Evolutionary conservation across 2,329 filamentous ascomycete genomes (phyloP).

Genomic region (Fusarium irregulare): DNA sequence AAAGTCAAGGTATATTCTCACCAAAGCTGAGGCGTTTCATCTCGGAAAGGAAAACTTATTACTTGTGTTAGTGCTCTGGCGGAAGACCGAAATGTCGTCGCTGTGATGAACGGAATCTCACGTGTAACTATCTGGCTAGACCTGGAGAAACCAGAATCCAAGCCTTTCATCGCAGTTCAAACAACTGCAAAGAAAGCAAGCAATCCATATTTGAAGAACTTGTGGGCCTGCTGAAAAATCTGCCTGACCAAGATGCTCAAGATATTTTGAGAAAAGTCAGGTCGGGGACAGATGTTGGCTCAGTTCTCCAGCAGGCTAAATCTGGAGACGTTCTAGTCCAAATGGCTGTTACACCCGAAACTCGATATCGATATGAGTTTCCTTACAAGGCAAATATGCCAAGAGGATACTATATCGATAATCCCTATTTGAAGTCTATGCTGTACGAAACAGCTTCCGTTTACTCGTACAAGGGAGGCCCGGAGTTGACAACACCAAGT

Average conservation of each 20-base stretch:
- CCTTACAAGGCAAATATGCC: conserved; percentile 49
- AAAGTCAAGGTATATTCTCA: conserved; percentile 35
- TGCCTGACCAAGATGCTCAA: conserved; percentile 48
- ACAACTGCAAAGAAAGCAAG: not conserved
- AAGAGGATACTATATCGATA: conserved; percentile 19
- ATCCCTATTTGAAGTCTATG: conserved; percentile 44
- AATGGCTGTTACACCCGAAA: conserved; percentile 52
- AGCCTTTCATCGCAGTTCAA: conserved; percentile 7
- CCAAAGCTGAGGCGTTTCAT: too few relatives aligned
- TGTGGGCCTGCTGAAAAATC: conserved; percentile 20
- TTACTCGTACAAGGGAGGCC: not conserved
- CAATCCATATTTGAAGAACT: conserved; percentile 32
- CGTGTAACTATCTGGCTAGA: conserved; percentile 28
- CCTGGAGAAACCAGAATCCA: conserved; percentile 39
- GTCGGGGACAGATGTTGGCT: conserved; percentile 46
- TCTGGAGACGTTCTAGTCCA: conserved; percentile 54
- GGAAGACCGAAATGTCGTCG: conserved; percentile 42
- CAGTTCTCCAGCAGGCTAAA: conserved; percentile 51
- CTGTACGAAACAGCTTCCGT: conserved; percentile 43
- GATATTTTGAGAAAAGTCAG: conserved; percentile 52
- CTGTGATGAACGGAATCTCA: conserved; percentile 21
- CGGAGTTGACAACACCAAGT: not conserved
- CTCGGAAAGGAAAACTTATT: not conserved
- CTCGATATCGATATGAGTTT: conserved; percentile 54
- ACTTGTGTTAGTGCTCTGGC: conserved; percentile 41